phyloP scores from a whole-genome alignment of 768 basidiomycete genomes.

The Hydnomerulius pinastri region DNA sequence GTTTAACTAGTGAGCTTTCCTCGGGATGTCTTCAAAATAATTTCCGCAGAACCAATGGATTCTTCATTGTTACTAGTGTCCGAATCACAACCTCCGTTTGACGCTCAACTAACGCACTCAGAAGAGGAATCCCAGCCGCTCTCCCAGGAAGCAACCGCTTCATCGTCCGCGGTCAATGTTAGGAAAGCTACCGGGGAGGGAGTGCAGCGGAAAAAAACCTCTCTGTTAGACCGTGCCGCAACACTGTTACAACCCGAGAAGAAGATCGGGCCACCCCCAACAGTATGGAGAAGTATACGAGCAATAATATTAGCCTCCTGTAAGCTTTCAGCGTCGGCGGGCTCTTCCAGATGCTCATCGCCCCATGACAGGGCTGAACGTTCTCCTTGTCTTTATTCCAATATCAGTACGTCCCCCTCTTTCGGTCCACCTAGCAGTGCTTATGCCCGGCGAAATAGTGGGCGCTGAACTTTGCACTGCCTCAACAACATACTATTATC shows the following conservation, averaged over 20 bases:
- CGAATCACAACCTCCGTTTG: conserved; percentile 6
- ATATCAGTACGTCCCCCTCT: conserved; percentile 49
- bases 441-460: conserved; percentile 47
- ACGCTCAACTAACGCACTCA: conserved; percentile 8
- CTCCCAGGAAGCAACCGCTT: conserved; percentile 5
- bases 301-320: conserved; percentile 61
- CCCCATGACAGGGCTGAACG: conserved; percentile 56
- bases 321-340: conserved; percentile 28
- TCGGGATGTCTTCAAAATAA: not conserved
- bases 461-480: conserved; percentile 66
- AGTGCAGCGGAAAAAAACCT: conserved; percentile 4
- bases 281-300: conserved; percentile 45
- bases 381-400: conserved; percentile 73
- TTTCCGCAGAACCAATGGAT: conserved; percentile 14
- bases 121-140: not conserved
- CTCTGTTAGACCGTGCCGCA: conserved; percentile 22
- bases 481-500: conserved; percentile 56
- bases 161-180: conserved; percentile 13
- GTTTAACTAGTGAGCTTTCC: conserved; percentile 16
- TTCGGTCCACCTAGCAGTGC: not conserved
- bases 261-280: conserved; percentile 45
- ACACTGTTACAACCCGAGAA: conserved; percentile 40
- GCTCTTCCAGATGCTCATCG: conserved; percentile 6
- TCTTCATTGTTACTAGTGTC: conserved; percentile 12
- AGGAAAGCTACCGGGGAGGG: conserved; percentile 7